Percentiles rank a stretch among this genome's conserved stretches.
phyloP scores from a whole-genome alignment of 75 land plant genomes.

The Pseudotsuga menziesii region DNA sequence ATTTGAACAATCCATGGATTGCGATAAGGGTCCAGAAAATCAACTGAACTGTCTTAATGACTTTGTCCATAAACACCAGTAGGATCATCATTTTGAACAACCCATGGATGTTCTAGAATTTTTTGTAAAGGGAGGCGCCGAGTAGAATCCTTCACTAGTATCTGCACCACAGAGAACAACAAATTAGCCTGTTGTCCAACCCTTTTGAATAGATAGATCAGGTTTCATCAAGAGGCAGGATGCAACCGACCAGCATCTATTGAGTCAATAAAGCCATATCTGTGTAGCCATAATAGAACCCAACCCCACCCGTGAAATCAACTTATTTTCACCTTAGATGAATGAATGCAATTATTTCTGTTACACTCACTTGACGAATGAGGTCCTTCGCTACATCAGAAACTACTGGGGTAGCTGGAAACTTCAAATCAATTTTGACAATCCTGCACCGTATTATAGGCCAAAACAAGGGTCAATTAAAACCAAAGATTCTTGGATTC shows the following conservation, averaged over 20 bases:
- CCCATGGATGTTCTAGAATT: constrained; percentile 39
- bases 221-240: not conserved
- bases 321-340: too few species aligned
- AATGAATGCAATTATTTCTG: not conserved
- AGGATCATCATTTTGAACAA: constrained; percentile 31
- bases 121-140: constrained; percentile 27
- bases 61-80: constrained; percentile 14
- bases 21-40: too few species aligned
- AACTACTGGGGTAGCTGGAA: constrained; percentile 30
- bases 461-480: not conserved
- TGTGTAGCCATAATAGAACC: not conserved
- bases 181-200: not conserved
- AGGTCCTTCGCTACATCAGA: constrained; percentile 38
- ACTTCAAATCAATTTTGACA: constrained; percentile 29
- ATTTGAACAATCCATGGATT: constrained; percentile 39
- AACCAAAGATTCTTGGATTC: not conserved
- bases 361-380: constrained; percentile 22
- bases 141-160: constrained; percentile 33
- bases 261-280: not conserved
- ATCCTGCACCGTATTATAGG: constrained; percentile 20
- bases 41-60: too few species aligned
- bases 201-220: not conserved
- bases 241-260: not conserved
- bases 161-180: constrained; percentile 16
- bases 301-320: not conserved